A percentile compares a stretch with the other conserved stretches of the same genome.
Evolutionary conservation across 1,284 basidiomycete genomes (phyloP).

Genomic region (Mixia osmundae): DNA sequence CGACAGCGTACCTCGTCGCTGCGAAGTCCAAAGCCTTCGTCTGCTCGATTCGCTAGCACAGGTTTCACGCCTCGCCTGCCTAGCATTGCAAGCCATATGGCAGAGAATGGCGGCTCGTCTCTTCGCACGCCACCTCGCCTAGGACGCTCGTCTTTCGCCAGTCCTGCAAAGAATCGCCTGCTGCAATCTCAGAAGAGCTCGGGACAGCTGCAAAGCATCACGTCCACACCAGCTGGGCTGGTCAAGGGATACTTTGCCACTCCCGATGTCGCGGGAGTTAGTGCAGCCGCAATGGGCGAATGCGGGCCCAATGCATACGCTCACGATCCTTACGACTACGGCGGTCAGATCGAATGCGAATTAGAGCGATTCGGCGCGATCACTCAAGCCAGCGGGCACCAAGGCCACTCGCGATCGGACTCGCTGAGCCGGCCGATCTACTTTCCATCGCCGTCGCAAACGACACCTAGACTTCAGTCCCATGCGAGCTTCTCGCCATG

Average conservation of each 20-base stretch:
- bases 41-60: slow-evolving; percentile 4
- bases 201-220: slow-evolving; percentile 2
- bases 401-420: too few species aligned
- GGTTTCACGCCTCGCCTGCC: neutral
- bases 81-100: slow-evolving; percentile 8
- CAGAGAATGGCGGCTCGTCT: slow-evolving; percentile 1
- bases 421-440: too few species aligned
- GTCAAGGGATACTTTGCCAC: slow-evolving; percentile 1
- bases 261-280: slow-evolving; percentile 1
- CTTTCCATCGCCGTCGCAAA: too few species aligned
- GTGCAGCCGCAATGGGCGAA: slow-evolving; percentile 1
- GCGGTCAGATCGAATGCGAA: slow-evolving; percentile 6
- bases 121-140: neutral
- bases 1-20: neutral
- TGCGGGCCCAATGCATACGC: slow-evolving; percentile 5
- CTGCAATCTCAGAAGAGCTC: slow-evolving; percentile 6
- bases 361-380: slow-evolving; percentile 5
- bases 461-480: too few species aligned
- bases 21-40: neutral
- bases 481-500: too few species aligned
- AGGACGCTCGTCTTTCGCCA: neutral
- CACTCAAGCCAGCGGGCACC: too few species aligned
- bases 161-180: slow-evolving; percentile 5
- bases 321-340: slow-evolving; percentile 11
- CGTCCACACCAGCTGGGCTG: neutral